A percentile compares a stretch with the other conserved stretches of the same genome.
Evolutionary conservation across 352 stramenopile species (phyloP).

Genomic region (Heterotrichella gracilis): DNA sequence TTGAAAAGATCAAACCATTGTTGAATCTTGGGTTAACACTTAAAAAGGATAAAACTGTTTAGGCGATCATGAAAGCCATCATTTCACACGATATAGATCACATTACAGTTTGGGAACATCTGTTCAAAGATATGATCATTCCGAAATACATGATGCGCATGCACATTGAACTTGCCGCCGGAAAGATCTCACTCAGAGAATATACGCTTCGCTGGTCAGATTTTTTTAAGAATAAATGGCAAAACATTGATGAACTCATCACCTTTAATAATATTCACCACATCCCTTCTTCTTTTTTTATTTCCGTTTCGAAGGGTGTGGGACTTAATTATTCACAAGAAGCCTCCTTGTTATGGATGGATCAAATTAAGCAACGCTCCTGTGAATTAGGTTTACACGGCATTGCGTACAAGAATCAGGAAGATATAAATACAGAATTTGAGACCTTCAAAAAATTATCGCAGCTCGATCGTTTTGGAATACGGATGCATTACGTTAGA

Average conservation of each 20-base stretch:
- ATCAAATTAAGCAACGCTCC: background rate
- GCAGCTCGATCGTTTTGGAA: background rate
- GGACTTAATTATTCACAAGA: background rate
- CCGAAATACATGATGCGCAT: background rate
- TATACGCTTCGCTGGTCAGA: background rate
- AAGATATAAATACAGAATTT: background rate
- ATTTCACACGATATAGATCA: background rate
- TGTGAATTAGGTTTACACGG: background rate
- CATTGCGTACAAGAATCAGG: background rate
- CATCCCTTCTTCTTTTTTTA: background rate
- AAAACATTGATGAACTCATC: slow-evolving; percentile 9
- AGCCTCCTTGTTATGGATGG: background rate
- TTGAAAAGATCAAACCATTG: background rate
- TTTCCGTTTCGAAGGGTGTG: background rate
- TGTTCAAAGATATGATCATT: background rate
- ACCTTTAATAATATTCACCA: background rate
- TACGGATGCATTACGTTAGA: background rate
- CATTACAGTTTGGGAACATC: background rate
- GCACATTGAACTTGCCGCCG: background rate
- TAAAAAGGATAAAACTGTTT: background rate
- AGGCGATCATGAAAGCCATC: background rate
- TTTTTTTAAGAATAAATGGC: slow-evolving; percentile 10
- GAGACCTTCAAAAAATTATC: background rate
- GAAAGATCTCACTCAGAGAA: background rate
- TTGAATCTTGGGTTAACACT: background rate